Percentiles rank a stretch among this genome's conserved stretches.
Conservation (phyloP, 495 filamentous ascomycete species). For the Penicillium malachiteum region DNA sequence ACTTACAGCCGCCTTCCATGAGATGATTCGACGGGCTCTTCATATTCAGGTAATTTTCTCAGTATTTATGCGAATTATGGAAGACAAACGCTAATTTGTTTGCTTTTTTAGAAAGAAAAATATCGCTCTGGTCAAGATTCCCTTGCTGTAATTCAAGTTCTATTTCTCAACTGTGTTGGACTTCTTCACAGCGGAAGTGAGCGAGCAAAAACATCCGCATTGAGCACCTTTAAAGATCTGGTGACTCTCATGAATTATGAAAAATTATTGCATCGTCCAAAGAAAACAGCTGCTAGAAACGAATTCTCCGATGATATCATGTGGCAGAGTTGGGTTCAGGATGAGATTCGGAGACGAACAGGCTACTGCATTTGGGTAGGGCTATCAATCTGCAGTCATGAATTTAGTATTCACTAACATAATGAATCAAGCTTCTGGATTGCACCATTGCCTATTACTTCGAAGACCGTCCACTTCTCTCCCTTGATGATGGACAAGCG, state of each 20-base stretch:
- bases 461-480: conserved; percentile 35
- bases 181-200: conserved; percentile 38
- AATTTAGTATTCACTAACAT: neutral
- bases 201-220: conserved; percentile 24
- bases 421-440: conserved; percentile 39
- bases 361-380: conserved; percentile 49
- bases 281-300: neutral
- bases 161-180: conserved; percentile 43
- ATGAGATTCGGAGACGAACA: conserved; percentile 40
- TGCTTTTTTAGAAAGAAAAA: conserved; percentile 28
- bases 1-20: conserved; percentile 37
- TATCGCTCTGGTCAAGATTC: conserved; percentile 10
- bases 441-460: conserved; percentile 46
- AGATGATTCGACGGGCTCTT: conserved; percentile 45
- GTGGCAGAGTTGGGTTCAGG: conserved; percentile 30
- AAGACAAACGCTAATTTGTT: neutral
- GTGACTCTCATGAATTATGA: conserved; percentile 28
- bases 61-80: neutral
- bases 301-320: conserved; percentile 17
- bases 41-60: conserved; percentile 30
- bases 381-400: neutral
- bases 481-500: conserved; percentile 43
- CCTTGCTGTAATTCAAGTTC: conserved; percentile 39
- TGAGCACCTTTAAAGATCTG: conserved; percentile 34
- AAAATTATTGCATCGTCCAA: conserved; percentile 19